Percentiles rank a stretch among this genome's conserved stretches.
These are phyloP conservation scores for Neoboletus brunneissimus DNA, from an alignment of 768 basidiomycete genomes.

Conservation along the genomic window DNA sequence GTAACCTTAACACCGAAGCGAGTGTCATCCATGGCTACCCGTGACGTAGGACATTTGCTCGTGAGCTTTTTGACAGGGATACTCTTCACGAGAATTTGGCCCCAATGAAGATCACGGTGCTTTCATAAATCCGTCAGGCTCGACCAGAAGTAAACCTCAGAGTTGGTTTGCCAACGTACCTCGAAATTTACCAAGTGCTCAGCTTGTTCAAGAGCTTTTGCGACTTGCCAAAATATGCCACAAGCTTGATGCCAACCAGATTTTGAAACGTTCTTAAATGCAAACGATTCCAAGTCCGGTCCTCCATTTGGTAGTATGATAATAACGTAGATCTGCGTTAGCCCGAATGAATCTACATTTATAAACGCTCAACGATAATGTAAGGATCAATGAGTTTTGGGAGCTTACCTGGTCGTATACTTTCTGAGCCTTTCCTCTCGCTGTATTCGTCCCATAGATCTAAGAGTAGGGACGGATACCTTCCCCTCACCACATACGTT, in stretches of 20 bases:
- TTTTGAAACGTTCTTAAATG: slow-evolving; percentile 55
- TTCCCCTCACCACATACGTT: slow-evolving; percentile 82
- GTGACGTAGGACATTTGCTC: slow-evolving; percentile 33
- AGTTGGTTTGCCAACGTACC: slow-evolving; percentile 43
- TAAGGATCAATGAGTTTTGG: neutral
- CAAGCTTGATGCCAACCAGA: slow-evolving; percentile 84
- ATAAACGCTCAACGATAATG: slow-evolving; percentile 6
- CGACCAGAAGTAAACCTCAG: neutral
- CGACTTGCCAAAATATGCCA: slow-evolving; percentile 89
- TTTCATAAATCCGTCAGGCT: slow-evolving; percentile 32
- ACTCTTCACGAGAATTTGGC: slow-evolving; percentile 85
- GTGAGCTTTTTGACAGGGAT: slow-evolving; percentile 36
- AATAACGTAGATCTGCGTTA: slow-evolving; percentile 82
- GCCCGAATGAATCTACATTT: slow-evolving; percentile 63
- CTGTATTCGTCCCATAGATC: slow-evolving; percentile 87
- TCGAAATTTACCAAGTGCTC: slow-evolving; percentile 84
- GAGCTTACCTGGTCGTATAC: slow-evolving; percentile 74
- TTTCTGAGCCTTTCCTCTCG: slow-evolving; percentile 72
- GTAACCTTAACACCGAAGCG: slow-evolving; percentile 72
- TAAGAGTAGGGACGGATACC: slow-evolving; percentile 77
- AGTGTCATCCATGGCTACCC: slow-evolving; percentile 61
- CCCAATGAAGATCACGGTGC: slow-evolving; percentile 99
- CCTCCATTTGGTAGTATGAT: slow-evolving; percentile 91
- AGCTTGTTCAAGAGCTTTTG: slow-evolving; percentile 70
- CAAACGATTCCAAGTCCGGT: slow-evolving; percentile 83